These are phyloP conservation scores for Suhomyces coccinellae DNA, from an alignment of 1,139 yeast species.

Conservation along the genomic window DNA sequence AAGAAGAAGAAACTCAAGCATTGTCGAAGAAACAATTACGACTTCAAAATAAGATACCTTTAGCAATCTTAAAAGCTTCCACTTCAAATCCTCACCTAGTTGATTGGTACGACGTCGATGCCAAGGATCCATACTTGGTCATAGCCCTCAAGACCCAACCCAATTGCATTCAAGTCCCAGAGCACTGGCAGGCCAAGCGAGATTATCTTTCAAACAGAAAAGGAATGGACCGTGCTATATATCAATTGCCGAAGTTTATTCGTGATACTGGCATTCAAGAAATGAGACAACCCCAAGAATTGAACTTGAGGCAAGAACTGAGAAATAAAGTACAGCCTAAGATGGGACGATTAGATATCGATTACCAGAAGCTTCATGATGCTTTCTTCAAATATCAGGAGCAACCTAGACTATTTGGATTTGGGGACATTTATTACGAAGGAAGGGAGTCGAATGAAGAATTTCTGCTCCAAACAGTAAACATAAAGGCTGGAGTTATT, in stretches of 20 bases:
- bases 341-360: slow-evolving; percentile 83
- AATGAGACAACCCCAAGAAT: slow-evolving; percentile 68
- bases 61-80: slow-evolving; percentile 65
- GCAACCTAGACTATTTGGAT: slow-evolving; percentile 64
- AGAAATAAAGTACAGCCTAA: slow-evolving; percentile 89
- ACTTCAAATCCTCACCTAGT: slow-evolving; percentile 68
- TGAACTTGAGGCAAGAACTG: slow-evolving; percentile 67
- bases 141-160: slow-evolving; percentile 71
- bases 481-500: slow-evolving; percentile 67
- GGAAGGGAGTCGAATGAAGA: slow-evolving; percentile 65
- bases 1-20: slow-evolving; percentile 13
- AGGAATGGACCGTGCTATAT: slow-evolving; percentile 72
- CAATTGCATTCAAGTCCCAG: slow-evolving; percentile 66
- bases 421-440: slow-evolving; percentile 81
- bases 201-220: slow-evolving; percentile 75
- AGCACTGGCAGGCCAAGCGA: slow-evolving; percentile 79
- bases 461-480: slow-evolving; percentile 32
- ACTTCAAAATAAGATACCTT: slow-evolving; percentile 56
- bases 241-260: slow-evolving; percentile 76
- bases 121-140: slow-evolving; percentile 72
- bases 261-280: slow-evolving; percentile 84
- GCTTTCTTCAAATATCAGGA: slow-evolving; percentile 84
- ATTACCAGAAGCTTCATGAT: slow-evolving; percentile 76
- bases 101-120: slow-evolving; percentile 87
- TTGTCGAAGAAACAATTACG: slow-evolving; percentile 47